Percentiles rank a stretch among this genome's conserved stretches.
Conservation (phyloP, 108 stramenopile genomes). For the Cyclotella cryptica region DNA sequence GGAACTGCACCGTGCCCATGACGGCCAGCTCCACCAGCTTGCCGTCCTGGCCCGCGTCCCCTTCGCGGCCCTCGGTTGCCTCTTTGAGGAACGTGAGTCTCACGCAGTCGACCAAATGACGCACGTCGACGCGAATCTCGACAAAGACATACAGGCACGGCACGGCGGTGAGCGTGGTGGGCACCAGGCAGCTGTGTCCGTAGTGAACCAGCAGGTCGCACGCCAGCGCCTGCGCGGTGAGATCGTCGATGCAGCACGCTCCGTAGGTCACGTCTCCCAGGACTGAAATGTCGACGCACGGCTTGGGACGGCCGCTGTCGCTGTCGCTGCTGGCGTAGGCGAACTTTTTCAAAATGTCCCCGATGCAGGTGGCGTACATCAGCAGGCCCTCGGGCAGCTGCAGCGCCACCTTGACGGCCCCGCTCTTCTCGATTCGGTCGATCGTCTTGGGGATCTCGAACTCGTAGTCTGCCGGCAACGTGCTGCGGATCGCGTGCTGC, state of each 20-base stretch:
- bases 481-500: conserved; percentile 50
- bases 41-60: conserved; percentile 5
- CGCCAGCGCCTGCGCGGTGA: conserved; percentile 90
- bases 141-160: conserved; percentile 98
- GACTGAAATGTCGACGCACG: conserved; percentile 55
- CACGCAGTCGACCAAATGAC: conserved; percentile 86
- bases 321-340: conserved; percentile 18
- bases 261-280: conserved; percentile 99
- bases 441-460: conserved; percentile 94
- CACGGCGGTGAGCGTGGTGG: conserved; percentile 86
- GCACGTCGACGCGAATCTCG: conserved; percentile 94
- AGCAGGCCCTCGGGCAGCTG: conserved; percentile 98
- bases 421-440: conserved; percentile 67
- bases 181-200: conserved; percentile 98
- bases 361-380: conserved; percentile 93
- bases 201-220: conserved; percentile 96
- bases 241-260: conserved; percentile 98
- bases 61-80: conserved; percentile 8
- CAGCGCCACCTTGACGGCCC: conserved; percentile 83
- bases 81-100: conserved; percentile 56
- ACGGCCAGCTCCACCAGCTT: conserved; percentile 31
- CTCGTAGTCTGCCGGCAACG: conserved; percentile 77
- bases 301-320: conserved; percentile 13
- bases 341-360: conserved; percentile 92
- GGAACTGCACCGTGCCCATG: conserved; percentile 90